Base-by-base conservation (phyloP, 768 basidiomycete species). In the Xanthoconium purpureum region DNA sequence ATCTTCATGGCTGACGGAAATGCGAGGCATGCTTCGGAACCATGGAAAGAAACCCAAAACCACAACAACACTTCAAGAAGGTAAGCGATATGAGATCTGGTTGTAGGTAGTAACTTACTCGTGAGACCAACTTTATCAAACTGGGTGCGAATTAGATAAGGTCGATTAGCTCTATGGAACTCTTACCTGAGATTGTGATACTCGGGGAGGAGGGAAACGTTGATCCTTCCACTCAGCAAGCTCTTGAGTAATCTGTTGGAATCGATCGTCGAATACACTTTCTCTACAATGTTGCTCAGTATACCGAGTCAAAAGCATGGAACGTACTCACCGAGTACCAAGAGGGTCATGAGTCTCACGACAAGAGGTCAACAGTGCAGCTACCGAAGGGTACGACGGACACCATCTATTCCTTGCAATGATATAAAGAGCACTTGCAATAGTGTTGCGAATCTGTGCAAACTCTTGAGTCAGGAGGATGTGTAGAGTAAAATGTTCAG, bases 101-200 rank as follows among this genome's bases (percentile, higher is more conserved):
- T 32, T 46, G 30, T 24, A 24, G 14, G 11, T 36, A 24, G 37
- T 29, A 50, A 71, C 68, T 68, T 73, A 92, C 91, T 75, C n/a
- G 91, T 90, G 54, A 91, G 73, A 3, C 90, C 91, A 58, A 91
- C 84, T 75, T 91, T 93, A 73, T 96, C 94, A 68, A 94, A 94
- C 80, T 90, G 61, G 20, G 57, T 47, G 46, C 24, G n/a, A 18
- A 47, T 70, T 37, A 70, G 59, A 56, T 43, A 32, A n/a, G 32
- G 13, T 58, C 29, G 5, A 36, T 24, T 32, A 14, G 29, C 29
- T 36, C 14, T 33, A 48, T 18, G 44, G 45, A 35, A 28, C 38
- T 68, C 74, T 40, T 64, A 81, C 87, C 73, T 84, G 82, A 10
- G 94, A 96, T 66, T 93, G 88, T 58, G 82, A 87, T 55, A 91